phyloP scores from a whole-genome alignment of 805 yeast species.

The Tetrapisispora taiwanensis region DNA sequence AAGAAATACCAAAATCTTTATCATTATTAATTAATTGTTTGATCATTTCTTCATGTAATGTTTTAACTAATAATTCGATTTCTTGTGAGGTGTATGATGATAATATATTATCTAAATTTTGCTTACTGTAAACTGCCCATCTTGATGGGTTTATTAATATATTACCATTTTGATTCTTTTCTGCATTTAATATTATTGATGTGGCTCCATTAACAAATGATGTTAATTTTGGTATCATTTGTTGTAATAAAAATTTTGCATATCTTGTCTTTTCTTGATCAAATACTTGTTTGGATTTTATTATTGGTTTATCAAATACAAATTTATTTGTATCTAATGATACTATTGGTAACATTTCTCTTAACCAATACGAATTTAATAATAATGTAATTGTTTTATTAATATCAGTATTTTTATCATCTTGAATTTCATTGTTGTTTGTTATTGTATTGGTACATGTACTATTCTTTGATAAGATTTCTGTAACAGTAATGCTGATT shows the following conservation, averaged over 20 bases:
- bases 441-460: background rate
- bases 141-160: constrained; percentile 40
- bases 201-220: constrained; percentile 59
- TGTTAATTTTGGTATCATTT: constrained; percentile 57
- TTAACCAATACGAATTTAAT: constrained; percentile 44
- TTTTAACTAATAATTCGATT: constrained; percentile 42
- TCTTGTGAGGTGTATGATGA: constrained; percentile 49
- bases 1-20: constrained; percentile 28
- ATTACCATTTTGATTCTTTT: background rate
- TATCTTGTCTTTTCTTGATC: constrained; percentile 33
- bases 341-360: constrained; percentile 30
- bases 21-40: constrained; percentile 37
- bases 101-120: constrained; percentile 48
- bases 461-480: constrained; percentile 1
- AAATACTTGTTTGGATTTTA: constrained; percentile 21
- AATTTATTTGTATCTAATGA: constrained; percentile 7
- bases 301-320: constrained; percentile 14
- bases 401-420: constrained; percentile 12
- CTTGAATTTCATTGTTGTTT: background rate
- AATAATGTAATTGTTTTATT: constrained; percentile 39
- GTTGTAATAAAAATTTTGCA: constrained; percentile 37
- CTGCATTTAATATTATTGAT: constrained; percentile 28
- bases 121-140: constrained; percentile 55
- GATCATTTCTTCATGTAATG: constrained; percentile 46
- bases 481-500: constrained; percentile 4